These are phyloP conservation scores for Artemisia princeps DNA, from an alignment of 140 eudicot species.

Conservation along the genomic window DNA sequence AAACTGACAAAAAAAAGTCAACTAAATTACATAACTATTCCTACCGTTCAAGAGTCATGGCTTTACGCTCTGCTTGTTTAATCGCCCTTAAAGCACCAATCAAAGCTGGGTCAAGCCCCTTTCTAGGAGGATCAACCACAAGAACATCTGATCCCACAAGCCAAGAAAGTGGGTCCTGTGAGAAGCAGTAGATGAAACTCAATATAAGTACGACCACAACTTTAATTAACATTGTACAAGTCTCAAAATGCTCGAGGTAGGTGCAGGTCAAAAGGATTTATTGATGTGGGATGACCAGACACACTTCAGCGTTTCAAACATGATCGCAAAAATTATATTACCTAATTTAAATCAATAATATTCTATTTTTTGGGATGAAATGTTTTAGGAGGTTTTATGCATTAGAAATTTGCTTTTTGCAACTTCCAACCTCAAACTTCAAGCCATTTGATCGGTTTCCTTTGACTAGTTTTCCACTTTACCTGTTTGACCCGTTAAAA, in stretches of 20 bases:
- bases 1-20: background rate
- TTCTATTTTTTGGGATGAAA: background rate
- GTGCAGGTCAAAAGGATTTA: background rate
- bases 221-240: background rate
- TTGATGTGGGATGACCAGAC: constrained; percentile 3
- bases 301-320: background rate
- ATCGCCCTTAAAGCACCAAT: constrained; percentile 46
- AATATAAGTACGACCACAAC: background rate
- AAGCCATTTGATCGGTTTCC: background rate
- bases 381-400: background rate
- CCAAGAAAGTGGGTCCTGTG: constrained; percentile 90
- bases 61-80: constrained; percentile 47
- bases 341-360: background rate
- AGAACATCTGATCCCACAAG: constrained; percentile 88
- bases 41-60: constrained; percentile 51
- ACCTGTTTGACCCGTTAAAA: background rate
- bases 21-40: background rate
- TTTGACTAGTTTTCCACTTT: background rate
- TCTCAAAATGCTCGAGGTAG: background rate
- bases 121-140: constrained; percentile 97
- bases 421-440: background rate
- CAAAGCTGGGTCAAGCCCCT: constrained; percentile 79
- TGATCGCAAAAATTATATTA: background rate
- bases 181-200: constrained; percentile 22
- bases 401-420: background rate